Conservation (phyloP, 1,284 basidiomycete species). For the Meira nashicola region DNA sequence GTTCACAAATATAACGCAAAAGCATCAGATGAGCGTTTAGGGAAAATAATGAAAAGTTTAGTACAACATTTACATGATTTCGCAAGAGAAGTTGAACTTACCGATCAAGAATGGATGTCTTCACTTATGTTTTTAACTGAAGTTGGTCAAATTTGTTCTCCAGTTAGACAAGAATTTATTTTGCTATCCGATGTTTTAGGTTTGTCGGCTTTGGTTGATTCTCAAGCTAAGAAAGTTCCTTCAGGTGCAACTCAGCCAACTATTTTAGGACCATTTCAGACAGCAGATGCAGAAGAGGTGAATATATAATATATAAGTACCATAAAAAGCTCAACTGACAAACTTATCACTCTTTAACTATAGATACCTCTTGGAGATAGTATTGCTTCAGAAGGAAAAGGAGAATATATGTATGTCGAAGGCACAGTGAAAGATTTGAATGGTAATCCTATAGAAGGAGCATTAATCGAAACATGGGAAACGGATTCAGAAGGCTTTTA, state of each 20-base stretch:
- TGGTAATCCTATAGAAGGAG: too few species aligned
- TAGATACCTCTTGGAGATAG: too few species aligned
- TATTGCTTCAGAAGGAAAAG: too few species aligned
- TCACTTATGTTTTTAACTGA: slow-evolving; percentile 50
- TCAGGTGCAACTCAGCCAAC: slow-evolving; percentile 59
- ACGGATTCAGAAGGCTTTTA: slow-evolving; percentile 67
- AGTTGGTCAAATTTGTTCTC: slow-evolving; percentile 55
- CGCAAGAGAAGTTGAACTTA: slow-evolving; percentile 67
- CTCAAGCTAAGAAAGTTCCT: slow-evolving; percentile 67
- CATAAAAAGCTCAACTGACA: too few species aligned
- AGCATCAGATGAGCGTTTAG: too few species aligned
- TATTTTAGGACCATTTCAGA: slow-evolving; percentile 78
- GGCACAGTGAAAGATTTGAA: too few species aligned
- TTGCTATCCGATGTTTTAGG: slow-evolving; percentile 74
- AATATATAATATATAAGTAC: too few species aligned
- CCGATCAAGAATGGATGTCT: slow-evolving; percentile 75
- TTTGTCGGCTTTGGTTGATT: slow-evolving; percentile 71
- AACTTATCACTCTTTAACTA: too few species aligned
- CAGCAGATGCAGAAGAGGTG: slow-evolving; percentile 77
- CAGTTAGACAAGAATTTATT: slow-evolving; percentile 69
- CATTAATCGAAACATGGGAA: slow-evolving; percentile 63
- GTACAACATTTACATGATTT: slow-evolving; percentile 68
- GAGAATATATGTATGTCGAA: too few species aligned
- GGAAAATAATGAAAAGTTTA: slow-evolving; percentile 52
- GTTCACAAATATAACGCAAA: slow-evolving; percentile 19